Base-by-base conservation (phyloP, 2,329 filamentous ascomycete species). In the Ceratocystis harringtonii region DNA sequence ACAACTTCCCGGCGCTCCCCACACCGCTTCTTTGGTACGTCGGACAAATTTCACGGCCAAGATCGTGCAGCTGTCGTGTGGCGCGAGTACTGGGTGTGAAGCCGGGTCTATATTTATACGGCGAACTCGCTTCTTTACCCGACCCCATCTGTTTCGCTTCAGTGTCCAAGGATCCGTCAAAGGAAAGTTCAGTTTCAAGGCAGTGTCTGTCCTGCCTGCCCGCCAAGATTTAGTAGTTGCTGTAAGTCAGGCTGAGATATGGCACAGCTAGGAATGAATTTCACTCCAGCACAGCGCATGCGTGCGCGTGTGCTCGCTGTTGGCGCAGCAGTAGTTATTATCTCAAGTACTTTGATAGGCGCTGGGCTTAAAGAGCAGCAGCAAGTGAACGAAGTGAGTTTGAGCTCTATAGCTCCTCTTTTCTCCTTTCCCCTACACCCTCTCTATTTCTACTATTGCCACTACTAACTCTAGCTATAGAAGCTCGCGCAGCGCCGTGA, bases 311-410 rank as follows among this genome's bases (percentile, higher is more conserved):
- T 71, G 32, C 69, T 72, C 65, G 79, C 79, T n/a, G 74, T 71
- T 43, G 78, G 77, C 43, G 75, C 79, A 68, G 76, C 75, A 2
- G 78, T 78, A 67, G 75, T 79, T 66, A 75, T 79, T 67, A 73
- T 77, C 67, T 77, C 79, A 41, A 78, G 79, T 66, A 72, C 76
- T 57, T 73, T 78, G 60, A 80, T 79, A 65, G 79, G 79, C 63
- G 79, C 79, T 5, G 76, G 77, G 58, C 70, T 81, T 58, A 81
- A 80, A 72, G 75, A 75, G 61, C 77, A 79, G 67, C 73, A 76
- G 66, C 78, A 81, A 68, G 79, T 76, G 69, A 72, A 74, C 68
- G 72, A 78, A 70, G 78, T 79, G 67, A 48, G 71, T 68, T 15
- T 52, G n/a, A 25, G 22, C 8, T 10, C 48, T 10, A 8, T 25